Conservation (phyloP, 106 monocot species). For the Vanilla planifolia region DNA sequence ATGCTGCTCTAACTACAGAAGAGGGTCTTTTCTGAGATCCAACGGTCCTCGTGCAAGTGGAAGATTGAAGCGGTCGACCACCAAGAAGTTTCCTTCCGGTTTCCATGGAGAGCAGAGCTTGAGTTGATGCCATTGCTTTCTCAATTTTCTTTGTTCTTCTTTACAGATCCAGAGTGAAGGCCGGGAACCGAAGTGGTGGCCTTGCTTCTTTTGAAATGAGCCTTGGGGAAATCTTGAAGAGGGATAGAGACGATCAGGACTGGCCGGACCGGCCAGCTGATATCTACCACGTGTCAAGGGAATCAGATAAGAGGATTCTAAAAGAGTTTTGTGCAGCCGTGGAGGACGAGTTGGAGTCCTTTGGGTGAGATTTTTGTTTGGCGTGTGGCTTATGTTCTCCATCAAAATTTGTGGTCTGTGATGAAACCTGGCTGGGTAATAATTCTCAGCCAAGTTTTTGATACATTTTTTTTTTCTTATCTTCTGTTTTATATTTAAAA, state of each 20-base stretch:
- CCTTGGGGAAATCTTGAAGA: background rate
- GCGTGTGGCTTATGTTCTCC: background rate
- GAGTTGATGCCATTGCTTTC: slow-evolving; percentile 41
- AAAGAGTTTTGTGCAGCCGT: background rate
- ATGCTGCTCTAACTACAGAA: slow-evolving; percentile 59
- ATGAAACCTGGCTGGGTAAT: no score
- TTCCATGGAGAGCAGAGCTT: slow-evolving; percentile 89
- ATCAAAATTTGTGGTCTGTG: no score
- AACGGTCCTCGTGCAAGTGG: slow-evolving; percentile 25
- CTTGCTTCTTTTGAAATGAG: background rate
- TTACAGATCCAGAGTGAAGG: background rate
- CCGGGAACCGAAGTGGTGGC: background rate
- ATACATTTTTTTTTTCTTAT: no score
- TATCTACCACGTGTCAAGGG: background rate
- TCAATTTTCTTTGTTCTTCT: background rate
- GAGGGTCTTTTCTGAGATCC: slow-evolving; percentile 29
- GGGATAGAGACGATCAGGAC: background rate
- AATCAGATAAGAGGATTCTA: background rate
- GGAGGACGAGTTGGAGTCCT: background rate
- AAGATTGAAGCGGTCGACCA: slow-evolving; percentile 44
- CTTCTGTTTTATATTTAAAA: no score
- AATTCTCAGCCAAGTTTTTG: no score
- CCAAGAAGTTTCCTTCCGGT: slow-evolving; percentile 74
- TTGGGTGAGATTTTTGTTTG: background rate
- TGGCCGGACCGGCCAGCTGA: background rate